These are phyloP conservation scores for Cordyceps fumosorosea DNA, from an alignment of 2,329 filamentous ascomycete species.

Conservation along the genomic window DNA sequence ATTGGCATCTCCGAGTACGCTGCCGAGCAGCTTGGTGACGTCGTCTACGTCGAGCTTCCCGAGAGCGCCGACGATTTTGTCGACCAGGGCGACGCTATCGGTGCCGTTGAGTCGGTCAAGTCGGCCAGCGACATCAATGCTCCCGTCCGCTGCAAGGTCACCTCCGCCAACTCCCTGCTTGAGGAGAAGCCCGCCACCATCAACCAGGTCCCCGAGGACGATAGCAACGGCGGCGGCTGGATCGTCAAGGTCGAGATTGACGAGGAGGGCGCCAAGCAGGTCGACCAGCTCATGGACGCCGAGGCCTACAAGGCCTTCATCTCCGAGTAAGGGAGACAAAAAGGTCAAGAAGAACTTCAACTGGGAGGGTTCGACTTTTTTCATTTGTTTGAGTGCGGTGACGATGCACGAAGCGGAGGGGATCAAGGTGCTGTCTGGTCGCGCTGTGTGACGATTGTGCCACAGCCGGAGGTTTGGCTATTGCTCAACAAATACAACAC, in stretches of 20 bases:
- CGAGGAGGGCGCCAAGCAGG: constrained; percentile 57
- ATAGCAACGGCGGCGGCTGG: constrained; percentile 74
- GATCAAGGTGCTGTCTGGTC: background rate
- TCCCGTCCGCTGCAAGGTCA: constrained; percentile 71
- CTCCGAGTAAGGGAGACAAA: constrained; percentile 25
- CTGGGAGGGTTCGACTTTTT: background rate
- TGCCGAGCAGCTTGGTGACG: constrained; percentile 85
- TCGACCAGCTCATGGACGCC: constrained; percentile 70
- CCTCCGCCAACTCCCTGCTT: constrained; percentile 64
- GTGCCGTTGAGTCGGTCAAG: constrained; percentile 97
- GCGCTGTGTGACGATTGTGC: background rate
- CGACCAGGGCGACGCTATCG: constrained; percentile 72
- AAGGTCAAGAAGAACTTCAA: background rate
- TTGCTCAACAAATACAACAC: background rate
- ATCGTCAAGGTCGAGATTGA: constrained; percentile 79
- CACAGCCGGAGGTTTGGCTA: background rate
- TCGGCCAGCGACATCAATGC: constrained; percentile 96
- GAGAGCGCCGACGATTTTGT: constrained; percentile 57
- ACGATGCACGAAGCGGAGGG: background rate
- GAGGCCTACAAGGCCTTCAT: constrained; percentile 74
- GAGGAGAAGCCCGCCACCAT: constrained; percentile 82
- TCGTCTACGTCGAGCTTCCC: constrained; percentile 95
- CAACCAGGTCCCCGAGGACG: constrained; percentile 83
- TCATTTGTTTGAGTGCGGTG: background rate
- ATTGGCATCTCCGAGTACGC: constrained; percentile 88